Evolutionary conservation across 164 flowering plant genomes (phyloP).

Genomic region (Magnolia kwangsiensis): DNA sequence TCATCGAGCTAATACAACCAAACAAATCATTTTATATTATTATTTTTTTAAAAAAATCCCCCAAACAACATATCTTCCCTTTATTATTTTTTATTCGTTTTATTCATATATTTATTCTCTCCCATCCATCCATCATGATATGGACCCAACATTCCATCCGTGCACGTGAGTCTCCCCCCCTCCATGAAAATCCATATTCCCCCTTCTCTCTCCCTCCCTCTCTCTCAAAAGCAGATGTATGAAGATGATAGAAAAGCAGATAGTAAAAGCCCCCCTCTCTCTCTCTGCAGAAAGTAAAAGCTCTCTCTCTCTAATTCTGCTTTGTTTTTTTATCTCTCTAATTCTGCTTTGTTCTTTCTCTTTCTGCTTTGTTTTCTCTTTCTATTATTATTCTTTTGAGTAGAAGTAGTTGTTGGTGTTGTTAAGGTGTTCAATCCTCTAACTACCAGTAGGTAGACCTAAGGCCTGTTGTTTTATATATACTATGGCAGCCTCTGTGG

Average conservation of each 20-base stretch:
- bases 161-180: not conserved
- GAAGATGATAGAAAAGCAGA: not conserved
- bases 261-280: no score
- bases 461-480: conserved; percentile 3
- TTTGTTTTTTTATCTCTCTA: conserved; percentile 9
- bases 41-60: conserved; percentile 19
- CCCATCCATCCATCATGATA: conserved; percentile 3
- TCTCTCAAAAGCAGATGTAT: not conserved
- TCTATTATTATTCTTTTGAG: conserved; percentile 12
- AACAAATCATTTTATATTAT: not conserved
- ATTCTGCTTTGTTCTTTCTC: conserved; percentile 2
- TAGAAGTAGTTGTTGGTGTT: conserved; percentile 16
- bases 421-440: conserved; percentile 64
- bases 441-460: conserved; percentile 94
- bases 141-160: conserved; percentile 13
- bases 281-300: not conserved
- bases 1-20: conserved; percentile 29
- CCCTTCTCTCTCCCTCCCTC: not conserved
- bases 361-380: conserved; percentile 8
- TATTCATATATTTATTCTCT: not conserved
- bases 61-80: not conserved
- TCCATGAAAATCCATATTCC: not conserved
- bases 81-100: not conserved
- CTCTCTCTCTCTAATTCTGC: conserved; percentile 6
- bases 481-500: no score